Conservation (phyloP, 2,329 filamentous ascomycete genomes). For the Fusarium nelsonii region DNA sequence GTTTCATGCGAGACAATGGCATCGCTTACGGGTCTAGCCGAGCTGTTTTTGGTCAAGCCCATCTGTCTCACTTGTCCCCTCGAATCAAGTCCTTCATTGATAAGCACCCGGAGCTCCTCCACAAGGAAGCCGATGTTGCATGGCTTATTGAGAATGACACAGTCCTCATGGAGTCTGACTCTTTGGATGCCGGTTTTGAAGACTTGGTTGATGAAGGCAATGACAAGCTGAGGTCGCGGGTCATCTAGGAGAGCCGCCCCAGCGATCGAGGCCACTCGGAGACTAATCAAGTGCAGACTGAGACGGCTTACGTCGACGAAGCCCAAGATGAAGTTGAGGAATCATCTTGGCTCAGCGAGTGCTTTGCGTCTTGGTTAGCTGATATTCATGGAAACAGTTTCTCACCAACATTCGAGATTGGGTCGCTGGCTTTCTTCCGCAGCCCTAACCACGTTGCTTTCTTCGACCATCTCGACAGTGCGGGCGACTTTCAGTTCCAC, state of each 20-base stretch:
- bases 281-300: slow-evolving; percentile 35
- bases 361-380: slow-evolving; percentile 51
- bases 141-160: slow-evolving; percentile 57
- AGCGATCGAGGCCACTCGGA: slow-evolving; percentile 24
- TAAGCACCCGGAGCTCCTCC: slow-evolving; percentile 58
- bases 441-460: slow-evolving; percentile 60
- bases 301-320: slow-evolving; percentile 16
- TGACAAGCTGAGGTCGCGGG: slow-evolving; percentile 30
- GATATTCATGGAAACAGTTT: slow-evolving; percentile 63
- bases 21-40: slow-evolving; percentile 79
- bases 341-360: slow-evolving; percentile 45
- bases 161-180: neutral
- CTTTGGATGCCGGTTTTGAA: slow-evolving; percentile 10
- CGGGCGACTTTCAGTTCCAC: slow-evolving; percentile 63
- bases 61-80: slow-evolving; percentile 59
- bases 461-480: slow-evolving; percentile 62
- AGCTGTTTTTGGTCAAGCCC: slow-evolving; percentile 60
- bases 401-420: slow-evolving; percentile 68
- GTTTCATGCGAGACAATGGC: slow-evolving; percentile 85
- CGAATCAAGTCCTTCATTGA: slow-evolving; percentile 61
- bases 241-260: slow-evolving; percentile 43
- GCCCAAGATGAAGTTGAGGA: slow-evolving; percentile 32
- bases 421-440: slow-evolving; percentile 64
- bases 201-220: slow-evolving; percentile 22
- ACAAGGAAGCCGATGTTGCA: slow-evolving; percentile 61